Evolutionary conservation across 129 eudicot species (phyloP).

Genomic region (Centella asiatica): DNA sequence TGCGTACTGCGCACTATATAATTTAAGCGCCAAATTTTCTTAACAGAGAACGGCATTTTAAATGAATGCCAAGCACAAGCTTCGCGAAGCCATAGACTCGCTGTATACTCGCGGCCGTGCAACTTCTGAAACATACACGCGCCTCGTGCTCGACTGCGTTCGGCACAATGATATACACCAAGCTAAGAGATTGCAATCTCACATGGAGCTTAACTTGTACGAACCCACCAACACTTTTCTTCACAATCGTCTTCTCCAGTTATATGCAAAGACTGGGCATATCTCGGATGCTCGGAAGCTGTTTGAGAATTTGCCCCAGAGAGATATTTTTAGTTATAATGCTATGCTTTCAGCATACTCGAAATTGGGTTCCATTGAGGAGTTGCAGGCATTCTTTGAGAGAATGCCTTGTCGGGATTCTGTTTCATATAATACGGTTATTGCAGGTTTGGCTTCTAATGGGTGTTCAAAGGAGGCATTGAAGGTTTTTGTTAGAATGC

Average conservation of each 20-base stretch:
- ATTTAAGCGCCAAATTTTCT: no score
- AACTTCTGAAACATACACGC: slow-evolving; percentile 35
- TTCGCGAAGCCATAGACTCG: slow-evolving; percentile 38
- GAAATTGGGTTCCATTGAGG: slow-evolving; percentile 22
- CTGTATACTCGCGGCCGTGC: slow-evolving; percentile 26
- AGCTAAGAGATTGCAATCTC: slow-evolving; percentile 43
- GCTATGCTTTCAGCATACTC: slow-evolving; percentile 38
- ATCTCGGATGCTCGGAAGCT: slow-evolving; percentile 30
- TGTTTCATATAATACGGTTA: slow-evolving; percentile 36
- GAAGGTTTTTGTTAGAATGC: slow-evolving; percentile 34
- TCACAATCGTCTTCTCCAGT: slow-evolving; percentile 37
- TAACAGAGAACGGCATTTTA: no score
- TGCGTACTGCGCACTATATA: no score
- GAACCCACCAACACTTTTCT: slow-evolving; percentile 42
- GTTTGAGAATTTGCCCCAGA: slow-evolving; percentile 32
- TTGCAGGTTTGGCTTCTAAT: slow-evolving; percentile 32
- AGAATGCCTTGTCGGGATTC: slow-evolving; percentile 29
- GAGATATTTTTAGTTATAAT: slow-evolving; percentile 33
- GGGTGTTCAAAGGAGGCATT: slow-evolving; percentile 32
- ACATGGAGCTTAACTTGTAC: slow-evolving; percentile 37
- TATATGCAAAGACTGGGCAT: slow-evolving; percentile 19
- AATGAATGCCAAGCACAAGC: slow-evolving; percentile 33
- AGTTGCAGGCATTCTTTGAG: slow-evolving; percentile 22
- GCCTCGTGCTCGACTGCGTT: slow-evolving; percentile 37
- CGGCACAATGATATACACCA: slow-evolving; percentile 30